Percentiles rank a stretch among this genome's conserved stretches.
phyloP scores from a whole-genome alignment of 1,284 basidiomycete genomes.

The Tremellales sp. region DNA sequence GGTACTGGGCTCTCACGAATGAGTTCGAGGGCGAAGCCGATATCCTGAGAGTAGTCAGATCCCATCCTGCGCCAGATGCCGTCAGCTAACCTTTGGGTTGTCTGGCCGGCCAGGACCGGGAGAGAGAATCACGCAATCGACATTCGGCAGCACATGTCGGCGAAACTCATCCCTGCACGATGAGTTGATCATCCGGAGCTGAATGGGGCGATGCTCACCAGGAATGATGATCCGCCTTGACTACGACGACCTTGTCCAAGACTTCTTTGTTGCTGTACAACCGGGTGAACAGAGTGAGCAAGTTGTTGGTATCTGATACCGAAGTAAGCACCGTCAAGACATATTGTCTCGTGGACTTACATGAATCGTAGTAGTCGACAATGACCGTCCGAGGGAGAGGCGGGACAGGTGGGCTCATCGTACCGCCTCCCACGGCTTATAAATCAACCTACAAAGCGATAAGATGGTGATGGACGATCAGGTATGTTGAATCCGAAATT shows the following conservation, averaged over 20 bases:
- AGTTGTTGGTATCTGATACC: slow-evolving; percentile 49
- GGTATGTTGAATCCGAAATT: too few species aligned
- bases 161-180: slow-evolving; percentile 41
- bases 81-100: slow-evolving; percentile 28
- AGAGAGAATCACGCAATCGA: slow-evolving; percentile 49
- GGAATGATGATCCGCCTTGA: slow-evolving; percentile 46
- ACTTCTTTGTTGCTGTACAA: slow-evolving; percentile 44
- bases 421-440: too few species aligned
- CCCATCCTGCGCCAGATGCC: background rate
- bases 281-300: slow-evolving; percentile 47
- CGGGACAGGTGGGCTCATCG: too few species aligned
- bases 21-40: slow-evolving; percentile 45
- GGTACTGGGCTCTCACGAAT: slow-evolving; percentile 38
- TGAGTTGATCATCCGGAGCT: background rate
- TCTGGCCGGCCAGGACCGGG: slow-evolving; percentile 49
- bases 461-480: too few species aligned
- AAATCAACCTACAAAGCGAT: too few species aligned
- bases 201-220: slow-evolving; percentile 27
- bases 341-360: slow-evolving; percentile 17
- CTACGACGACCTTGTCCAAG: slow-evolving; percentile 44
- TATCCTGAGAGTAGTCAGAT: slow-evolving; percentile 32
- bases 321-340: background rate
- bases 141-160: slow-evolving; percentile 34
- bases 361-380: slow-evolving; percentile 50
- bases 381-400: slow-evolving; percentile 46